These are phyloP conservation scores for Pseudogymnoascus destructans DNA, from an alignment of 2,329 filamentous ascomycete species.

Conservation along the genomic window DNA sequence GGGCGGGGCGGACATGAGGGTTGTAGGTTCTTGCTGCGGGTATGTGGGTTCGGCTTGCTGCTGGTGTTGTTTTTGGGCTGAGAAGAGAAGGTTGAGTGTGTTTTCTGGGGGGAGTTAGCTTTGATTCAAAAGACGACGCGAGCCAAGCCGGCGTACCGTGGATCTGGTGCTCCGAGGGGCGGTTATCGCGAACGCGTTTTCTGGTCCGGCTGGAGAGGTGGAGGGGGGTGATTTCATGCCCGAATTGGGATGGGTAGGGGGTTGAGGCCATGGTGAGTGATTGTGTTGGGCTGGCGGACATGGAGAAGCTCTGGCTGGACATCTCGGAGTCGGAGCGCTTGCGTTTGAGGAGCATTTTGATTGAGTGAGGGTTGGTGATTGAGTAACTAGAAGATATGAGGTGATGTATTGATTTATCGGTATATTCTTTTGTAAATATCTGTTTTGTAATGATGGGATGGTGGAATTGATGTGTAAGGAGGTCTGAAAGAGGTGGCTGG, in stretches of 20 bases:
- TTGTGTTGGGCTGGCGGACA: conserved; percentile 26
- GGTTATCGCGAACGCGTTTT: conserved; percentile 46
- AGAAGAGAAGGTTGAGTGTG: conserved; percentile 46
- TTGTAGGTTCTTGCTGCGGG: conserved; percentile 14
- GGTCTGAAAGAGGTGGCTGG: conserved; percentile 1
- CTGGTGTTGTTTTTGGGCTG: conserved; percentile 34
- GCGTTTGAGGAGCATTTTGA: conserved; percentile 43
- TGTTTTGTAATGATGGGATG: background rate
- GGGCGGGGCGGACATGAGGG: conserved; percentile 15
- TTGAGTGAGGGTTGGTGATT: background rate
- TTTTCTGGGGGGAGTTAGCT: conserved; percentile 29
- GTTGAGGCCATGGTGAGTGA: background rate
- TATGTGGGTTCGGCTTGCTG: conserved; percentile 14
- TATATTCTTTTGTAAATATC: background rate
- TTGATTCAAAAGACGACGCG: background rate
- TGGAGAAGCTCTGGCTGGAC: conserved; percentile 32
- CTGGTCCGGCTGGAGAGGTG: conserved; percentile 44
- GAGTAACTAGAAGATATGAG: background rate
- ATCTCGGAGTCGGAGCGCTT: conserved; percentile 50
- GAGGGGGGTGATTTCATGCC: conserved; percentile 25
- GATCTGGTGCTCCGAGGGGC: conserved; percentile 42
- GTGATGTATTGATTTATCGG: background rate
- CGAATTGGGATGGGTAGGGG: conserved; percentile 20
- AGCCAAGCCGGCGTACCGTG: conserved; percentile 33
- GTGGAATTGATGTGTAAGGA: conserved; percentile 1